Evolutionary conservation across 2,329 filamentous ascomycete species (phyloP).

Genomic region (Coleophoma crateriformis): DNA sequence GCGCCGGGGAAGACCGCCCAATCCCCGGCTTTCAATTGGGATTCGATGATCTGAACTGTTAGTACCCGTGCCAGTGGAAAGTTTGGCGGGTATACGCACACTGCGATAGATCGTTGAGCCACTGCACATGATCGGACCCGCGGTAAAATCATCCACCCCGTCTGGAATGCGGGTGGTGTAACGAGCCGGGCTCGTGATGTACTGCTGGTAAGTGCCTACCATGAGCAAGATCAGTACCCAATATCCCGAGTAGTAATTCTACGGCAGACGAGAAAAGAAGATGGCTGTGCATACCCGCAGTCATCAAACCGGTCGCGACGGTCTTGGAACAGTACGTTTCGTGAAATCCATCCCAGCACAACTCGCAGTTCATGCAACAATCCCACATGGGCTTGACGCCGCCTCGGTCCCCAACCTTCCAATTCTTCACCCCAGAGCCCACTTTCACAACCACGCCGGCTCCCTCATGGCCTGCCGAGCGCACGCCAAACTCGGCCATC

Average conservation of each 20-base stretch:
- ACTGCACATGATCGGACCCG: slow-evolving; percentile 6
- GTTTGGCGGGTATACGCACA: not conserved
- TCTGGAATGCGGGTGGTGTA: slow-evolving; percentile 7
- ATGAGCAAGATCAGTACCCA: too few species aligned
- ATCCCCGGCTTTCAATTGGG: slow-evolving; percentile 1
- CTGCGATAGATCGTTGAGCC: slow-evolving; percentile 4
- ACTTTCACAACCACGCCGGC: slow-evolving; percentile 52
- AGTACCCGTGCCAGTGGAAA: not conserved
- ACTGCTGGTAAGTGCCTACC: slow-evolving; percentile 6
- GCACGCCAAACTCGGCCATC: slow-evolving; percentile 38
- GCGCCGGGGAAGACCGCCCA: slow-evolving; percentile 1
- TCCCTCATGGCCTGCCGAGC: slow-evolving; percentile 49
- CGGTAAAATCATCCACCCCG: slow-evolving; percentile 5
- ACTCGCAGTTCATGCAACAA: slow-evolving; percentile 42
- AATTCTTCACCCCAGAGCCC: slow-evolving; percentile 44
- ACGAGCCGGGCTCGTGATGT: slow-evolving; percentile 2
- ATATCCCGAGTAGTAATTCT: too few species aligned
- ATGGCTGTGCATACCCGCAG: not conserved
- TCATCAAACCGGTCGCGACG: slow-evolving; percentile 1
- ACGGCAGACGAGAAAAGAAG: too few species aligned
- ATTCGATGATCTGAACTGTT: not conserved
- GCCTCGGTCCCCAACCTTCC: slow-evolving; percentile 47
- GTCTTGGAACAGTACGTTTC: slow-evolving; percentile 3
- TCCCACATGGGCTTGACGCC: slow-evolving; percentile 46
- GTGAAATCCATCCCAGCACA: slow-evolving; percentile 3